Evolutionary conservation across 2,329 filamentous ascomycete genomes (phyloP).

Genomic region (Tolypocladium tundrense): DNA sequence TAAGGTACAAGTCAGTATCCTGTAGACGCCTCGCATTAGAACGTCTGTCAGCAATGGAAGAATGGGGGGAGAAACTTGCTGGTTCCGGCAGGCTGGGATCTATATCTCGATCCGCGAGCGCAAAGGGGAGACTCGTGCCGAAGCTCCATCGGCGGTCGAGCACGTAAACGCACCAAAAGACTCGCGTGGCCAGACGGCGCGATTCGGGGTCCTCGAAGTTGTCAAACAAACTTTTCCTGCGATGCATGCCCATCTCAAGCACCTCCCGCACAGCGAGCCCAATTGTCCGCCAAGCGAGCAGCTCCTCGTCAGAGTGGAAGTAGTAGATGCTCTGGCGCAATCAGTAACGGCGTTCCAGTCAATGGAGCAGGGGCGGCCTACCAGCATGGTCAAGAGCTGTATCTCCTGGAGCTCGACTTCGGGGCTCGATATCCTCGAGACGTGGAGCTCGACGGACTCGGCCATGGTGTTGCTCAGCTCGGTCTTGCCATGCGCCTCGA

Average conservation of each 20-base stretch:
- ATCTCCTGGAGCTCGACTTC: slow-evolving; percentile 23
- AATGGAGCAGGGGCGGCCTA: slow-evolving; percentile 5
- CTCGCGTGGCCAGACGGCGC: slow-evolving; percentile 20
- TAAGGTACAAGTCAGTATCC: slow-evolving; percentile 27
- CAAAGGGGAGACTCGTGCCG: slow-evolving; percentile 38
- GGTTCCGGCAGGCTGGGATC: slow-evolving; percentile 36
- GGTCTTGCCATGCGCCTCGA: slow-evolving; percentile 21
- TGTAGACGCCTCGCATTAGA: slow-evolving; percentile 3
- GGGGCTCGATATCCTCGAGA: slow-evolving; percentile 15
- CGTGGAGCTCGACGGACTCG: slow-evolving; percentile 16
- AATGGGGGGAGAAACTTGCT: slow-evolving; percentile 9
- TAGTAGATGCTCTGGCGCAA: slow-evolving; percentile 26
- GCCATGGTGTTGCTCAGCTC: slow-evolving; percentile 17
- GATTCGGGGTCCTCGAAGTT: slow-evolving; percentile 21
- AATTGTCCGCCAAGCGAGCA: slow-evolving; percentile 37
- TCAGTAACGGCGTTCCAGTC: neutral
- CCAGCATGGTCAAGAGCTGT: slow-evolving; percentile 20
- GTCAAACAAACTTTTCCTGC: slow-evolving; percentile 30
- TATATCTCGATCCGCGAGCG: slow-evolving; percentile 36
- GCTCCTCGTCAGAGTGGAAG: slow-evolving; percentile 37
- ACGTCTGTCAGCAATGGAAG: too few relatives aligned
- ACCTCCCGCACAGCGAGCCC: slow-evolving; percentile 34
- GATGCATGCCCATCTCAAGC: slow-evolving; percentile 38
- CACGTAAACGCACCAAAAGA: slow-evolving; percentile 42
- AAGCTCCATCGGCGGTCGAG: slow-evolving; percentile 42